These are phyloP conservation scores for Pleurozium schreberi DNA, from an alignment of 225 moss, liverwort and hornwort species.

Conservation along the genomic window DNA sequence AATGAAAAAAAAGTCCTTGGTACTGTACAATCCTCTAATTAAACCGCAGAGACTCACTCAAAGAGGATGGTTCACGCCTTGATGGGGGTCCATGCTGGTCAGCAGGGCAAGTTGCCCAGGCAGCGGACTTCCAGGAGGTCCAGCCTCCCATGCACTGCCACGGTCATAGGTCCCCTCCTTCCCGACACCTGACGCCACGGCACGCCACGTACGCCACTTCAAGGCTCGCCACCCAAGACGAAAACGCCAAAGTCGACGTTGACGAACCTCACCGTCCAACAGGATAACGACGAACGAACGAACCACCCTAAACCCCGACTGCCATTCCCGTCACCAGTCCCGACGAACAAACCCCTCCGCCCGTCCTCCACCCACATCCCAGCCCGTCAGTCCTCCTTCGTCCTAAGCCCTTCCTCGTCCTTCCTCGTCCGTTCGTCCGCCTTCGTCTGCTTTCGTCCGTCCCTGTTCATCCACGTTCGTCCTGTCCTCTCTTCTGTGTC, in stretches of 20 bases:
- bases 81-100: not conserved
- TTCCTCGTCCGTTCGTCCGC: not conserved
- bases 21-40: not conserved
- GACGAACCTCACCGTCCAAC: not conserved
- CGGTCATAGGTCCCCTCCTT: not conserved
- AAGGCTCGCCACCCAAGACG: constrained; percentile 12
- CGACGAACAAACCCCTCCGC: not conserved
- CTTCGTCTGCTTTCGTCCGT: not conserved
- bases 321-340: not conserved
- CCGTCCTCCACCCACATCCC: not conserved
- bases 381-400: not conserved
- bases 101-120: not conserved
- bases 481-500: not conserved
- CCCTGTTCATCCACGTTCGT: not conserved
- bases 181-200: not conserved
- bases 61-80: not conserved
- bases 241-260: not conserved
- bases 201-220: not conserved
- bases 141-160: not conserved
- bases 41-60: not conserved
- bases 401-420: not conserved
- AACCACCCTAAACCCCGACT: not conserved
- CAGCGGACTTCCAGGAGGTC: not conserved
- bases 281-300: not conserved
- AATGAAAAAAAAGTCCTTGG: not conserved